Evolutionary conservation across 371 early-diverging fungal genomes (phyloP).

Genomic region (Mortierella sp.): DNA sequence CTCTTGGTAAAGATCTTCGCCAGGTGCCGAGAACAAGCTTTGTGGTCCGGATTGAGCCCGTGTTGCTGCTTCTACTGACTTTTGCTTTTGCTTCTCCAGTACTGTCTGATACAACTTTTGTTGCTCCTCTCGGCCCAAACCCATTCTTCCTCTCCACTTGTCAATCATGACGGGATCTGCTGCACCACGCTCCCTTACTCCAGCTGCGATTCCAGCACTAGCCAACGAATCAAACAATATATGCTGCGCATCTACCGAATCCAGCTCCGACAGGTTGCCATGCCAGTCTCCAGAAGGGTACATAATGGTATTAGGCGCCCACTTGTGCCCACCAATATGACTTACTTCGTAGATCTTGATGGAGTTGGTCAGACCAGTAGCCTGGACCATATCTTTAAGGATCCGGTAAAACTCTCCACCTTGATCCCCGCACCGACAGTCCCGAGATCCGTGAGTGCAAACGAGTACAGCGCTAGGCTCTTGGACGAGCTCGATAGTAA

Average conservation of each 20-base stretch:
- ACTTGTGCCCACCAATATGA: constrained; percentile 55
- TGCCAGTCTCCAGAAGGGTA: constrained; percentile 57
- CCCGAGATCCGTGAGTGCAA: constrained; percentile 48
- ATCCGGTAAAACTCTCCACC: constrained; percentile 45
- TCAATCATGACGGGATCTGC: constrained; percentile 46
- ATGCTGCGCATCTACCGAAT: constrained; percentile 46
- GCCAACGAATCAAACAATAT: constrained; percentile 50
- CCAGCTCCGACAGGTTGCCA: constrained; percentile 38
- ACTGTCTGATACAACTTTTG: constrained; percentile 31
- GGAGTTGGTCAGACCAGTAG: constrained; percentile 34
- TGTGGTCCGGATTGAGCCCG: neutral
- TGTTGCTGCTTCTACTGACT: neutral
- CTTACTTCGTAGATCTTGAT: constrained; percentile 52
- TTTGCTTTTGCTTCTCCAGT: constrained; percentile 21
- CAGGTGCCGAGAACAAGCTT: constrained; percentile 43
- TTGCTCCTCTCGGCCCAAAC: constrained; percentile 41
- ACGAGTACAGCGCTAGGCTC: constrained; percentile 50
- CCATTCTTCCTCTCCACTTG: constrained; percentile 50
- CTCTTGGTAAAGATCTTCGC: constrained; percentile 49
- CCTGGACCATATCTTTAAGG: constrained; percentile 47
- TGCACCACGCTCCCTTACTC: constrained; percentile 22
- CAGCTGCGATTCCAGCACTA: constrained; percentile 39
- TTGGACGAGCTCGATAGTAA: constrained; percentile 26
- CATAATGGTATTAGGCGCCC: constrained; percentile 55
- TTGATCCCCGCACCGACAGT: constrained; percentile 51